Percentiles rank a stretch among this genome's conserved stretches.
Conservation (phyloP, 257 asterid genomes). For the Schizonepeta tenuifolia region DNA sequence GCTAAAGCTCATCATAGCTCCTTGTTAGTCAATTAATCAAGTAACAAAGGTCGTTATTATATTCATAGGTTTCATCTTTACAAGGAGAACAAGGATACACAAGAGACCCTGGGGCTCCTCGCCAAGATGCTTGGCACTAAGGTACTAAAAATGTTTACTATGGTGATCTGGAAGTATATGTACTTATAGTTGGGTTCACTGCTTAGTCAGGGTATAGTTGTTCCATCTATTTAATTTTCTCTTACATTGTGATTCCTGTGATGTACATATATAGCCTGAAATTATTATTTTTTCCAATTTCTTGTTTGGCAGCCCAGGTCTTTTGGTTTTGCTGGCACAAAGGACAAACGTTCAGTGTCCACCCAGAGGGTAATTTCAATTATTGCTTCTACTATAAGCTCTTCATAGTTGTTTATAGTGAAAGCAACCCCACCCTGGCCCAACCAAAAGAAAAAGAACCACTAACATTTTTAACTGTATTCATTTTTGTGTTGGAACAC, state of each 20-base stretch:
- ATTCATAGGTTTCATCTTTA: conserved; percentile 80
- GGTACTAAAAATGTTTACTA: conserved; percentile 50
- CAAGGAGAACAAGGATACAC: conserved; percentile 99
- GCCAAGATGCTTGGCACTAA: conserved; percentile 94
- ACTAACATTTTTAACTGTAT: neutral
- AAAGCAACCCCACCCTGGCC: neutral
- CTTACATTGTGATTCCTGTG: conserved; percentile 7
- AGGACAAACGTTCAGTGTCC: conserved; percentile 88
- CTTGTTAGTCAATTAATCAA: conserved; percentile 19
- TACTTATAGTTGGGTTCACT: conserved; percentile 18
- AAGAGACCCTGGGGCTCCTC: conserved; percentile 85
- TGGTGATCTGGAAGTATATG: conserved; percentile 10
- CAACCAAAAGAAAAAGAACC: neutral
- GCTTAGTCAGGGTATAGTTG: conserved; percentile 11
- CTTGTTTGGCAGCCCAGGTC: conserved; percentile 75
- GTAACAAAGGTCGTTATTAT: conserved; percentile 31
- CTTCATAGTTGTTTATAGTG: neutral
- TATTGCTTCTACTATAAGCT: conserved; percentile 18
- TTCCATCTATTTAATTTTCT: conserved; percentile 27
- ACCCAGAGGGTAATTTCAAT: conserved; percentile 80
- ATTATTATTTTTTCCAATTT: conserved; percentile 32
- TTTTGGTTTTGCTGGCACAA: conserved; percentile 96
- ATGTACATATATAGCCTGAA: conserved; percentile 17
- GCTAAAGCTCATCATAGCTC: neutral
- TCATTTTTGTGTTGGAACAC: neutral